Evolutionary conservation across 2,329 filamentous ascomycete species (phyloP), one percentile per base, ranked within the genome.

Genomic region (Trichoderma sp.): DNA sequence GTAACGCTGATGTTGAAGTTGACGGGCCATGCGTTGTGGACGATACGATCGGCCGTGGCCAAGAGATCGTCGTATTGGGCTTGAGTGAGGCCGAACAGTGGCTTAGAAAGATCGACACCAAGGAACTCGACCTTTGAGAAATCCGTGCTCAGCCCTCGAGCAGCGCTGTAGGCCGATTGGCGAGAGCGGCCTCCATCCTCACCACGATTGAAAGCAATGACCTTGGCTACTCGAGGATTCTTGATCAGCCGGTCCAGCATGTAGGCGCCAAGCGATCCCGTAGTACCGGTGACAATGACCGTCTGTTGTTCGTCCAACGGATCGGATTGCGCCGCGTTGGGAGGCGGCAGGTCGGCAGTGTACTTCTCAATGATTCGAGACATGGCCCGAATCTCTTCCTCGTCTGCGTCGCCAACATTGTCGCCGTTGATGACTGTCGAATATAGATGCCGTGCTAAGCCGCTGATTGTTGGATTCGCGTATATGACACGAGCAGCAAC

Each of bases 241-340:
- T 26, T 54, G 56, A 75, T 73, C 10, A 79, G 30, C 74, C 74
- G 67, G 26, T 78, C 73, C 7, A 82, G 74, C 2, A 97, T 81
- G 72, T 93, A 95, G 0, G 91, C 85, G 17, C 93, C 93, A 19
- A 97, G 78, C 78, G 96, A 96, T 2, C 93, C 93, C 5, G 93
- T 97, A 3, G 90, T 91, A 26, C 93, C 93, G 1, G 93, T 97
- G 10, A 97, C 79, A 74, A 97, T 89, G 12, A 95, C 82, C 0
- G 89, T 92, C 67, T 79, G 68, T 63, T 74, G 64, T 64, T 77
- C 69, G 15, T 70, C 64, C 5, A 67, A 61, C 0, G 75, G 71
- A 19, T 69, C 62, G 1, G 72, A 68, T 41, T 74, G 72, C n/a
- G 63, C 52, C 3, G 56, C 21, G 1, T 48, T 65, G 2, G 71